Conservation (phyloP, 306 rosid species). For the Quercus variabilis region DNA sequence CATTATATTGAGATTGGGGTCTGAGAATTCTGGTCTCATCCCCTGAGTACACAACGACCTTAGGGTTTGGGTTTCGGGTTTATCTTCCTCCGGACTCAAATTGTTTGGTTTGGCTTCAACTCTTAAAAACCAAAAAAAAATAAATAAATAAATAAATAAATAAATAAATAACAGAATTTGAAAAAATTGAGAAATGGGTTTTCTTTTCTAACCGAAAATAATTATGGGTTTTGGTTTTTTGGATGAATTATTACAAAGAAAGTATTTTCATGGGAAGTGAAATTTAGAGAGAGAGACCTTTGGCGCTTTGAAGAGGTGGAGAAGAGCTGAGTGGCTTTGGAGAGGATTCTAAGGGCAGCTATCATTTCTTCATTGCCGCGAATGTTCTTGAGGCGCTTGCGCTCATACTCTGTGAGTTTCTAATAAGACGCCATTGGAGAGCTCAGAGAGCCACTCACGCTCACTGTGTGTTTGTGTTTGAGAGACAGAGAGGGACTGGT, state of each 20-base stretch:
- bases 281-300: slow-evolving; percentile 20
- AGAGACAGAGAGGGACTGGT: too few relatives aligned
- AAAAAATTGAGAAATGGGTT: not conserved
- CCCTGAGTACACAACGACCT: too few relatives aligned
- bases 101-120: slow-evolving; percentile 44
- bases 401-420: too few relatives aligned
- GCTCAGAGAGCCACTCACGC: too few relatives aligned
- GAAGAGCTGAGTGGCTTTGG: slow-evolving; percentile 57
- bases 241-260: not conserved
- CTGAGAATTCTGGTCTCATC: too few relatives aligned
- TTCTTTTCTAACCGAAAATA: not conserved
- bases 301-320: slow-evolving; percentile 43
- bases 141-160: too few relatives aligned
- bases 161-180: too few relatives aligned
- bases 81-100: not conserved
- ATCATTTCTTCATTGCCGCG: slow-evolving; percentile 77
- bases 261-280: not conserved
- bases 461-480: too few relatives aligned
- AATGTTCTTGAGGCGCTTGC: slow-evolving; percentile 80
- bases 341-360: slow-evolving; percentile 72
- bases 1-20: too few relatives aligned
- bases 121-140: slow-evolving; percentile 19
- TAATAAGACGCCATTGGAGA: too few relatives aligned
- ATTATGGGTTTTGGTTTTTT: not conserved
- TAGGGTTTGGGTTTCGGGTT: too few relatives aligned